phyloP scores from a whole-genome alignment of 345 rosid species.

The Brassica napus region Da-Ae NC_063452.1:53825001-53825500 shows the following conservation, averaged over 20 bases:
- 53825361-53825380: slow-evolving; percentile 89
- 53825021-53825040: slow-evolving; percentile 40
- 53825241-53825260: slow-evolving; percentile 33
- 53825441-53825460: slow-evolving; percentile 56
- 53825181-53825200: slow-evolving; percentile 38
- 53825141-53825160: slow-evolving; percentile 44
- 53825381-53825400: slow-evolving; percentile 89
- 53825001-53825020: slow-evolving; percentile 52
- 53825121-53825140: slow-evolving; percentile 66
- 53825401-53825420: slow-evolving; percentile 98
- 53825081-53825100: slow-evolving; percentile 75
- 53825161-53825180: slow-evolving; percentile 47
- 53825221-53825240: slow-evolving; percentile 45
- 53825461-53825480: slow-evolving; percentile 56
- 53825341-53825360: slow-evolving; percentile 96
- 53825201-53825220: slow-evolving; percentile 81
- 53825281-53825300: slow-evolving; percentile 54
- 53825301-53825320: slow-evolving; percentile 88
- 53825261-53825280: slow-evolving; percentile 43
- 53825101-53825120: slow-evolving; percentile 84
- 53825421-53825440: slow-evolving; percentile 93
- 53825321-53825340: slow-evolving; percentile 85
- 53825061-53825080: slow-evolving; percentile 46
- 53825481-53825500: slow-evolving; percentile 54
- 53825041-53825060: slow-evolving; percentile 24